Conservation (phyloP, 1,139 yeast species). For the Pichia sp. region DNA sequence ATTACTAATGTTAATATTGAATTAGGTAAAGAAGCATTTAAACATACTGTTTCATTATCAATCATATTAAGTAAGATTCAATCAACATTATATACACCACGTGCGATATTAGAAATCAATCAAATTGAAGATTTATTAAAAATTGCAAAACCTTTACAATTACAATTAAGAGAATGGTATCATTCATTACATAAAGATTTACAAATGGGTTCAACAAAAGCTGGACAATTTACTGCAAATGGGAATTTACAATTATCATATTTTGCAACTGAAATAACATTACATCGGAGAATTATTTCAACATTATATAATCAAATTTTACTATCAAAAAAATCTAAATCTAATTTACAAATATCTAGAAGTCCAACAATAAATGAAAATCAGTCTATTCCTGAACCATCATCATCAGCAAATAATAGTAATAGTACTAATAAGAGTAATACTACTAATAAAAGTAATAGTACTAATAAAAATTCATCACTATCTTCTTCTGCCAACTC, state of each 20-base stretch:
- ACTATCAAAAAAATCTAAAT: neutral
- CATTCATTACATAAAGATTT: conserved; percentile 66
- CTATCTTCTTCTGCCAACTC: conserved; percentile 19
- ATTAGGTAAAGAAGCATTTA: conserved; percentile 65
- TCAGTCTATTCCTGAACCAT: too few relatives aligned
- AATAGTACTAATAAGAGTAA: neutral
- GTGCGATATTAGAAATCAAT: conserved; percentile 49
- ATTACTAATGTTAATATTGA: conserved; percentile 45
- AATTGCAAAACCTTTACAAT: conserved; percentile 79
- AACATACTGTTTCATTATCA: conserved; percentile 61
- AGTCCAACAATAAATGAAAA: too few relatives aligned
- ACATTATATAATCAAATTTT: conserved; percentile 31
- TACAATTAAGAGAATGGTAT: conserved; percentile 76
- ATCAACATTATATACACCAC: conserved; percentile 63
- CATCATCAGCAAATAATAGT: too few relatives aligned
- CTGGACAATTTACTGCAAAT: conserved; percentile 50
- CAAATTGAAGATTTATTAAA: conserved; percentile 61
- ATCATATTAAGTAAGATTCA: conserved; percentile 67
- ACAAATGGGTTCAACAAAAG: conserved; percentile 57
- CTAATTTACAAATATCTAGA: conserved; percentile 1
- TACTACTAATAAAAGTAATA: neutral
- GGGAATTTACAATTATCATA: conserved; percentile 79
- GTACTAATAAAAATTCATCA: neutral
- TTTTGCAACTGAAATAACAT: conserved; percentile 78
- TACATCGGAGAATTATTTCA: conserved; percentile 74